Percentiles rank a stretch among this genome's conserved stretches.
These are phyloP conservation scores for Parafenestella ontariensis DNA, from an alignment of 2,329 filamentous ascomycete species.

Conservation along the genomic window DNA sequence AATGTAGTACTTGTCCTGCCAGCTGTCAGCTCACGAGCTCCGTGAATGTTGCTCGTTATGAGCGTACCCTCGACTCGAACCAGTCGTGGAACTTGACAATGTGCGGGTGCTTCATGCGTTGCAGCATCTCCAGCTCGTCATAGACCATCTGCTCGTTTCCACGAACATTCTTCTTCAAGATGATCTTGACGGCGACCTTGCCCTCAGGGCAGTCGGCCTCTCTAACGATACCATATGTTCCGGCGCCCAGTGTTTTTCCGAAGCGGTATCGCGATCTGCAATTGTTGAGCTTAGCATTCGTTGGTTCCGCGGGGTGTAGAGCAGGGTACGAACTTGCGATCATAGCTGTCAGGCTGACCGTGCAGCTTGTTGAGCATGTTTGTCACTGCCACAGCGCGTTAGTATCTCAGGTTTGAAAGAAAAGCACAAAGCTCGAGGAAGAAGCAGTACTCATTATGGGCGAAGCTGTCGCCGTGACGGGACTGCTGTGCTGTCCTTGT, in stretches of 20 bases:
- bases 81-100: slow-evolving; percentile 98
- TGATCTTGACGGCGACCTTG: slow-evolving; percentile 97
- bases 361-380: slow-evolving; percentile 95
- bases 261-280: slow-evolving; percentile 85
- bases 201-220: slow-evolving; percentile 86
- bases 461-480: slow-evolving; percentile 32
- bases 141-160: slow-evolving; percentile 99
- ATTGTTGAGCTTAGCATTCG: slow-evolving; percentile 38
- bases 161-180: slow-evolving; percentile 98
- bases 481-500: slow-evolving; percentile 34
- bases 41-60: background rate
- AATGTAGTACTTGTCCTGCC: slow-evolving; percentile 98
- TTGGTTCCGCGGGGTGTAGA: slow-evolving; percentile 24
- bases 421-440: slow-evolving; percentile 6
- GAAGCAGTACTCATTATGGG: slow-evolving; percentile 46
- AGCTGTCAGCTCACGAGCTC: slow-evolving; percentile 22
- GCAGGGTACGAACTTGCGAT: slow-evolving; percentile 78
- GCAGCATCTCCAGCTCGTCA: slow-evolving; percentile 93
- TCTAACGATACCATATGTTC: slow-evolving; percentile 97
- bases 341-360: slow-evolving; percentile 96
- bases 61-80: slow-evolving; percentile 92
- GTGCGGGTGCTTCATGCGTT: slow-evolving; percentile 88
- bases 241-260: slow-evolving; percentile 90
- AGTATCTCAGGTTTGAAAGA: slow-evolving; percentile 18
- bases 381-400: slow-evolving; percentile 64